A percentile compares a stretch with the other conserved stretches of the same genome.
Conservation (phyloP, 306 rosid species). For the Quercus wislizeni region DNA sequence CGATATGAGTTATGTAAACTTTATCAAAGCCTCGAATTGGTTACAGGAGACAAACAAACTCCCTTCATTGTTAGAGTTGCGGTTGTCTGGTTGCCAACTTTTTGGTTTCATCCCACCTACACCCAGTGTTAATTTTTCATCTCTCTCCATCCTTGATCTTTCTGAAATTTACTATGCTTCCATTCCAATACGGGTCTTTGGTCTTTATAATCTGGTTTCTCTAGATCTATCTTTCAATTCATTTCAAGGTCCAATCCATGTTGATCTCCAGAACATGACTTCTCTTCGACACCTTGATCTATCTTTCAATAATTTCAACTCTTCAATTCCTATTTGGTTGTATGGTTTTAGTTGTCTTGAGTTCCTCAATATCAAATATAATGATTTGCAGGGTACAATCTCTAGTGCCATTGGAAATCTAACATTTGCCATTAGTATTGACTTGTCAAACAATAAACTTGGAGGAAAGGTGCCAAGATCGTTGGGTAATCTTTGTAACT, state of each 20-base stretch:
- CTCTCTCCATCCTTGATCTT: neutral
- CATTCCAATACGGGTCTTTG: too few species aligned
- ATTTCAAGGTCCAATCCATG: neutral
- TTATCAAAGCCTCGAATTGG: slow-evolving; percentile 10
- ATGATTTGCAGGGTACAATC: too few species aligned
- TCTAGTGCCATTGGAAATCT: too few species aligned
- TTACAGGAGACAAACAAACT: slow-evolving; percentile 16
- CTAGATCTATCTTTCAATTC: slow-evolving; percentile 1
- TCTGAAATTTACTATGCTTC: neutral
- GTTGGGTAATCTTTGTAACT: too few species aligned
- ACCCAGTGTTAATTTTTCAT: neutral
- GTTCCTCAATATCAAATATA: too few species aligned
- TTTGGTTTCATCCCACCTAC: neutral
- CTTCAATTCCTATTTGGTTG: slow-evolving; percentile 20
- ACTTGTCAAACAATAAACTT: too few species aligned
- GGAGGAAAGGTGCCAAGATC: too few species aligned
- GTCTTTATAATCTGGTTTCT: too few species aligned
- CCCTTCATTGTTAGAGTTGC: slow-evolving; percentile 16
- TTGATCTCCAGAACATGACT: slow-evolving; percentile 9
- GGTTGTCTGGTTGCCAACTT: neutral
- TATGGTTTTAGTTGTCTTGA: neutral
- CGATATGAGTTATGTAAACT: neutral
- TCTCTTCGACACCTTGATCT: slow-evolving; percentile 7
- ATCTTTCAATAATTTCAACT: neutral
- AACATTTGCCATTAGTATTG: too few species aligned